Conservation (phyloP, 768 basidiomycete species). For the Imleria badia region DNA sequence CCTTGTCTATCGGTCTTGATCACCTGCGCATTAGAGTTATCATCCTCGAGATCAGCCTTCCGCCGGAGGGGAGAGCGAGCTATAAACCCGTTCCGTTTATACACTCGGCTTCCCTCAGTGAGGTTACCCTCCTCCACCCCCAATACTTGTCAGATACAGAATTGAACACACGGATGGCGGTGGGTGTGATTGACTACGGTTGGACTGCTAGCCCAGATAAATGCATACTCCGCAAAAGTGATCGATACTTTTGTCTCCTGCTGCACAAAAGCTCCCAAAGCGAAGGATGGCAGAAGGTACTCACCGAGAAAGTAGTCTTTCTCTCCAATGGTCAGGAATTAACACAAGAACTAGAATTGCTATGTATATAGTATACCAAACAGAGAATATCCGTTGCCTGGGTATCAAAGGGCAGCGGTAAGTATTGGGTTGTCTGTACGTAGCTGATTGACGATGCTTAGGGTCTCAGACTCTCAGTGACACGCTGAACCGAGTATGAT, state of each 20-base stretch:
- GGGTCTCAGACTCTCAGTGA: too few relatives aligned
- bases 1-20: conserved; percentile 6
- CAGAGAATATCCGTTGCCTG: too few relatives aligned
- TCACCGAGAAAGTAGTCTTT: conserved; percentile 19
- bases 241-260: conserved; percentile 20
- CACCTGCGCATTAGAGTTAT: conserved; percentile 9
- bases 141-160: not conserved
- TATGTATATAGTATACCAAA: not conserved
- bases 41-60: conserved; percentile 8
- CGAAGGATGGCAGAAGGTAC: conserved; percentile 9
- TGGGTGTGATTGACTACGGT: conserved; percentile 22
- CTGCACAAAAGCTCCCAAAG: conserved; percentile 3
- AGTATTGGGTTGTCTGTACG: too few relatives aligned
- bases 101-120: not conserved
- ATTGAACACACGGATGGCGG: conserved; percentile 4
- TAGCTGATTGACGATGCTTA: too few relatives aligned
- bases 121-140: conserved; percentile 2
- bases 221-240: conserved; percentile 4
- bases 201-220: conserved; percentile 15
- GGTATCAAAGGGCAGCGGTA: too few relatives aligned
- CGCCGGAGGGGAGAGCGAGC: not conserved
- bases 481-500: too few relatives aligned
- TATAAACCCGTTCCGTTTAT: not conserved
- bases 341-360: conserved; percentile 1
- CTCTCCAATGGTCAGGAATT: conserved; percentile 9